Conservation (phyloP, 2,329 filamentous ascomycete species). For the Trichoderma sp. region DNA sequence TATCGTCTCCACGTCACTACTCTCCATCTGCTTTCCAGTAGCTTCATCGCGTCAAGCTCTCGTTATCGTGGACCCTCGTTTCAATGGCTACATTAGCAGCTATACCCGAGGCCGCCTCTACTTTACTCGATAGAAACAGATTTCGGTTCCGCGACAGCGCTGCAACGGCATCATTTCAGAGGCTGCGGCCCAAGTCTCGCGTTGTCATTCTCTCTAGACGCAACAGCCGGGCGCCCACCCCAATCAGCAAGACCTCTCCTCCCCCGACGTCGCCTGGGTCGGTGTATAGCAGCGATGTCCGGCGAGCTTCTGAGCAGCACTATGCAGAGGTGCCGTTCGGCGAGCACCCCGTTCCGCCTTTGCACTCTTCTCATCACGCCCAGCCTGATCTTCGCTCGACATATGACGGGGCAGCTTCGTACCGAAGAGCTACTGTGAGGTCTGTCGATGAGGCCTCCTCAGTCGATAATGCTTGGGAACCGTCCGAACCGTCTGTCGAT, state of each 20-base stretch:
- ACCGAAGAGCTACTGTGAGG: neutral
- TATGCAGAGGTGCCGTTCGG: neutral
- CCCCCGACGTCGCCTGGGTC: conserved; percentile 13
- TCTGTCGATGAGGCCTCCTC: conserved; percentile 16
- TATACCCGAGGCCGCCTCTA: conserved; percentile 35
- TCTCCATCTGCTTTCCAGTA: conserved; percentile 34
- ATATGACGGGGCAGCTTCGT: neutral
- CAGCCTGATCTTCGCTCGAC: neutral
- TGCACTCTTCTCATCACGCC: neutral
- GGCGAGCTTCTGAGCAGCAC: neutral
- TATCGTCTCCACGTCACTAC: conserved; percentile 26
- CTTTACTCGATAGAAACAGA: conserved; percentile 30
- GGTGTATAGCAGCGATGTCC: conserved; percentile 1
- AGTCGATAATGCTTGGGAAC: conserved; percentile 5
- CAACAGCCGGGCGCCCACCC: conserved; percentile 33
- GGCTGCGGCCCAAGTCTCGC: conserved; percentile 35
- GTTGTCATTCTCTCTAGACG: conserved; percentile 36
- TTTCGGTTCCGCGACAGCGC: conserved; percentile 24
- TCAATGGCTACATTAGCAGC: conserved; percentile 39
- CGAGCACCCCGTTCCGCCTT: neutral
- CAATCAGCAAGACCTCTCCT: conserved; percentile 20
- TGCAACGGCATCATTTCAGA: conserved; percentile 31
- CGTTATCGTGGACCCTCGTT: conserved; percentile 20
- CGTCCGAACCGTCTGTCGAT: conserved; percentile 23
- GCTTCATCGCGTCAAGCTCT: conserved; percentile 31